Evolutionary conservation across 129 eudicot genomes (phyloP).

Genomic region (Solidago caesia): DNA sequence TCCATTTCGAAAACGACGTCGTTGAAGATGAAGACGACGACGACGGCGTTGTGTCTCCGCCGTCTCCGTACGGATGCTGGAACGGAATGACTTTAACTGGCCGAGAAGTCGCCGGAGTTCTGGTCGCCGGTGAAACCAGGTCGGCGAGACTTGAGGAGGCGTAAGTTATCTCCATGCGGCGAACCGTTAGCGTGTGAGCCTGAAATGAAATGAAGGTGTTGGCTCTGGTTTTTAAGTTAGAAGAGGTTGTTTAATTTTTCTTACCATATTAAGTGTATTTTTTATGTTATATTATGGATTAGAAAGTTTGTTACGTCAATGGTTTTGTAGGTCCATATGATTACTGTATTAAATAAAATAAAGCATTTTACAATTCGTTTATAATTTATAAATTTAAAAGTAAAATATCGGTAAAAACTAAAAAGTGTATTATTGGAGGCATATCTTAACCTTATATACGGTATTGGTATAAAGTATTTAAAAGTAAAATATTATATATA

Average conservation of each 20-base stretch:
- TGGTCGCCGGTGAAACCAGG: conserved; percentile 28
- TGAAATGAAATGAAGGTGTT: not conserved
- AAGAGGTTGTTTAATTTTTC: not conserved
- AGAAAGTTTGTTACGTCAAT: no score
- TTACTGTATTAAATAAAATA: no score
- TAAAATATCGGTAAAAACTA: no score
- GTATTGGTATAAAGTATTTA: no score
- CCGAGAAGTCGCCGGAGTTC: conserved; percentile 35
- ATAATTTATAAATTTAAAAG: no score
- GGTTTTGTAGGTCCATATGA: no score
- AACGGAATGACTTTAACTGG: conserved; percentile 70
- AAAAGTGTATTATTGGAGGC: no score
- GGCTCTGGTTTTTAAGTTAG: conserved; percentile 12
- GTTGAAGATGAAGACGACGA: conserved; percentile 35
- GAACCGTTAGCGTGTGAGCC: conserved; percentile 14
- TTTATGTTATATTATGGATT: not conserved
- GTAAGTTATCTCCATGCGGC: conserved; percentile 63
- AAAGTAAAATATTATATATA: no score
- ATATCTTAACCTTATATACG: no score
- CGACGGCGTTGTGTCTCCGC: conserved; percentile 33
- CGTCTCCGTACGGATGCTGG: conserved; percentile 47
- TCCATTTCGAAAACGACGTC: conserved; percentile 47
- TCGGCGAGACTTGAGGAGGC: conserved; percentile 62
- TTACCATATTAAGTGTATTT: conserved; percentile 10
- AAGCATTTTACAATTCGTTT: no score